Conservation (phyloP, 345 rosid genomes). For the Tarenaya hassleriana region DNA sequence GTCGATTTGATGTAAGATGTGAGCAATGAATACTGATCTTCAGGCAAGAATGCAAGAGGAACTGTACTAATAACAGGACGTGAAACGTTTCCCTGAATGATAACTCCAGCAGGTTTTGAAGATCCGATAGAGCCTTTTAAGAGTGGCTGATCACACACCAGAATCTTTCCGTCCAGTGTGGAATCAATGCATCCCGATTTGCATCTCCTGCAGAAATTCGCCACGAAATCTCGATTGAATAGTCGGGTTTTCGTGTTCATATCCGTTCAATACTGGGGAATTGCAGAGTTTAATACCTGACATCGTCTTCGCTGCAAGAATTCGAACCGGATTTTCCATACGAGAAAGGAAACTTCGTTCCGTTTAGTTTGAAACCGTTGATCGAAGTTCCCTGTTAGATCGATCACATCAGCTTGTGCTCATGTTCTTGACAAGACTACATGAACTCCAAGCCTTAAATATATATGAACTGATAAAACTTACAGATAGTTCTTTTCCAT, state of each 20-base stretch:
- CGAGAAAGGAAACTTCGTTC: constrained; percentile 27
- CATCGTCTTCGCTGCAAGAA: no score
- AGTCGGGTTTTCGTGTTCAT: background rate
- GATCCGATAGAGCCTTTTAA: background rate
- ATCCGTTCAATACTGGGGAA: no score
- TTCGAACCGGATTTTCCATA: background rate
- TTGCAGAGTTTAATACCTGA: no score
- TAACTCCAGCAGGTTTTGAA: constrained; percentile 22
- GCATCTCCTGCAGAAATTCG: constrained; percentile 18
- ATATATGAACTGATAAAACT: background rate
- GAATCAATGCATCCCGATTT: background rate
- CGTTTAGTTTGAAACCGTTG: constrained; percentile 26
- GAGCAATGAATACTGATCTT: background rate
- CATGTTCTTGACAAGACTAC: no score
- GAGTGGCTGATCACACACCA: background rate
- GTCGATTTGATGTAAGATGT: constrained; percentile 27
- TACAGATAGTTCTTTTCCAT: constrained; percentile 36
- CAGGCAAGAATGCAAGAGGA: constrained; percentile 12
- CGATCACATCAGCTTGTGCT: no score
- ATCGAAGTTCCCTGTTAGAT: constrained; percentile 33
- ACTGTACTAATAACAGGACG: constrained; percentile 3
- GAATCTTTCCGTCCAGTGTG: constrained; percentile 28
- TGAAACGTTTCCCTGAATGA: background rate
- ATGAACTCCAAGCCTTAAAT: no score
- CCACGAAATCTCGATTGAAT: background rate